Evolutionary conservation across 495 filamentous ascomycete genomes (phyloP).

Genomic region (Hypoxylon trugodes): DNA sequence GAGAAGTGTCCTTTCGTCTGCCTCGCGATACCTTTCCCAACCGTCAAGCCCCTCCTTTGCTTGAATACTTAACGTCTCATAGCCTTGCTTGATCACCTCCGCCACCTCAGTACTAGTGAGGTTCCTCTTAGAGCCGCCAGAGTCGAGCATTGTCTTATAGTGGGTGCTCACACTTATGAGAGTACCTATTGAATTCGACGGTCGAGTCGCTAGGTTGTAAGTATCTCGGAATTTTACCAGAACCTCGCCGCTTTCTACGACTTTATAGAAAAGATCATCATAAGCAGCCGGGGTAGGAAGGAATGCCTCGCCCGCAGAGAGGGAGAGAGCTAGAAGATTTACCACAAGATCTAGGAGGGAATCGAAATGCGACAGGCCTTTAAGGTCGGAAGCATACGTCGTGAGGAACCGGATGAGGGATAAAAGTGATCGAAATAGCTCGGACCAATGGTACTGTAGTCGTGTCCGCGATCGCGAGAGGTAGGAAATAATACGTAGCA

Average conservation of each 20-base stretch:
- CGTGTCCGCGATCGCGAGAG: conserved; percentile 80
- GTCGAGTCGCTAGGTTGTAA: conserved; percentile 65
- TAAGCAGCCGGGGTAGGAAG: conserved; percentile 89
- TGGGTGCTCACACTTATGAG: conserved; percentile 86
- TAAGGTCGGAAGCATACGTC: conserved; percentile 80
- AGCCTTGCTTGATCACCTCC: conserved; percentile 93
- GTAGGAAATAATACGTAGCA: conserved; percentile 83
- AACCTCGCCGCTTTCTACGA: conserved; percentile 89
- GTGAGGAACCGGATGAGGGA: conserved; percentile 91
- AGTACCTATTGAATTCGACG: conserved; percentile 77
- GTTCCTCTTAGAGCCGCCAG: conserved; percentile 64
- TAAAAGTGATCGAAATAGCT: conserved; percentile 90
- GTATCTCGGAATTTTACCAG: conserved; percentile 83
- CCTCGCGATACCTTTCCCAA: conserved; percentile 80
- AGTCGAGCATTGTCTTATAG: conserved; percentile 82
- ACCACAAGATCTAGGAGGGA: conserved; percentile 75
- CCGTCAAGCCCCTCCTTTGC: conserved; percentile 81
- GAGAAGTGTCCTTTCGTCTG: conserved; percentile 77
- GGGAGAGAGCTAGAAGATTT: conserved; percentile 83
- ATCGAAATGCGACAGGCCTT: conserved; percentile 64
- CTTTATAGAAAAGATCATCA: conserved; percentile 97
- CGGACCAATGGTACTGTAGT: conserved; percentile 91
- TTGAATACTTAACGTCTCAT: conserved; percentile 90
- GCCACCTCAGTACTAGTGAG: conserved; percentile 85
- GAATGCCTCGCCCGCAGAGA: conserved; percentile 90